These are phyloP conservation scores for Sphenostylis stenocarpa DNA, from an alignment of 306 rosid species.

Conservation along the genomic window DNA sequence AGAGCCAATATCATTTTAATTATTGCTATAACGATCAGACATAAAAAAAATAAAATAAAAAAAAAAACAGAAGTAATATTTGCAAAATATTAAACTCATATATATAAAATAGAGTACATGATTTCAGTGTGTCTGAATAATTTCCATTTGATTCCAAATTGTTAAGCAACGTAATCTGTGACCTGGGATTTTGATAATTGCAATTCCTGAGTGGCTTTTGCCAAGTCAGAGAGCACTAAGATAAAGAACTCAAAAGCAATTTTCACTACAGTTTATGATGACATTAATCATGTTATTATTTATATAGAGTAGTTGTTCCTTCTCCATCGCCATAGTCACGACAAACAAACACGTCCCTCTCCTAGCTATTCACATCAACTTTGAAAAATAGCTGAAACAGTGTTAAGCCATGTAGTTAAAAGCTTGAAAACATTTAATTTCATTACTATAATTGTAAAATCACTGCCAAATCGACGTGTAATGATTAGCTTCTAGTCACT, in stretches of 20 bases:
- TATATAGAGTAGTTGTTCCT: constrained; percentile 45
- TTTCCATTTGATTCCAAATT: background rate
- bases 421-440: background rate
- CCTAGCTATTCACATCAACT: constrained; percentile 7
- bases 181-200: constrained; percentile 36
- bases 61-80: too few species aligned
- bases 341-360: constrained; percentile 29
- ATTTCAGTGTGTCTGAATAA: too few species aligned
- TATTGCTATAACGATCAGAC: too few species aligned
- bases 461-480: constrained; percentile 57
- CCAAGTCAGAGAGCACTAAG: constrained; percentile 32
- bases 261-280: background rate
- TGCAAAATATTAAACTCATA: too few species aligned
- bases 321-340: constrained; percentile 34
- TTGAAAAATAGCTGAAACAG: constrained; percentile 18
- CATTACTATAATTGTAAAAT: constrained; percentile 40
- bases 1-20: too few species aligned
- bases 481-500: constrained; percentile 46
- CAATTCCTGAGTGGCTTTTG: constrained; percentile 9
- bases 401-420: constrained; percentile 20
- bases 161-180: constrained; percentile 39
- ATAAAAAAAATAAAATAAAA: too few species aligned
- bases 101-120: too few species aligned
- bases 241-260: constrained; percentile 19
- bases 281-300: constrained; percentile 19